These are phyloP conservation scores for Pseudocercospora crystallina DNA, from an alignment of 2,329 filamentous ascomycete genomes.

Conservation along the genomic window DNA sequence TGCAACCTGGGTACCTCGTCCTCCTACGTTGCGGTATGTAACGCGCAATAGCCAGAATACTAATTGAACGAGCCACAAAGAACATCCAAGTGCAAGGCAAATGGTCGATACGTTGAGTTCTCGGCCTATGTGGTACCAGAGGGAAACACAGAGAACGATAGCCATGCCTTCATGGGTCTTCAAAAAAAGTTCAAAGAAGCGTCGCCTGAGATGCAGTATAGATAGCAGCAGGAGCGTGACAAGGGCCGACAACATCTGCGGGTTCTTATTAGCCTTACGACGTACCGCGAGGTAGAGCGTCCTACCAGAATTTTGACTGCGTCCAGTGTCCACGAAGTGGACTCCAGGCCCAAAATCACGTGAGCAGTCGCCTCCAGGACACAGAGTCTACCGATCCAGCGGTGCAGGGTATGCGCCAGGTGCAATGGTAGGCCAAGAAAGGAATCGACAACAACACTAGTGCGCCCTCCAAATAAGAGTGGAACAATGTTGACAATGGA, in stretches of 20 bases:
- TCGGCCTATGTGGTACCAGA: not conserved
- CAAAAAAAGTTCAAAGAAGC: slow-evolving; percentile 12
- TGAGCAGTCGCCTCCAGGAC: no score
- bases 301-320: no score
- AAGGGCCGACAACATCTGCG: no score
- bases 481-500: slow-evolving; percentile 10
- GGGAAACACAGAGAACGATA: not conserved
- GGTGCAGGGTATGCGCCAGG: not conserved
- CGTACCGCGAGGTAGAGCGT: no score
- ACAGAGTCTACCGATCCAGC: slow-evolving; percentile 15
- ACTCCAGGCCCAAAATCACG: no score
- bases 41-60: not conserved
- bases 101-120: not conserved
- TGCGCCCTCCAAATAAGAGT: slow-evolving; percentile 6
- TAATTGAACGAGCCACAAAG: not conserved
- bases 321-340: no score
- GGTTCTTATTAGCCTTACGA: no score
- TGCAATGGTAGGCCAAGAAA: not conserved
- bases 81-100: not conserved
- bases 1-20: not conserved
- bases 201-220: slow-evolving; percentile 5
- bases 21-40: not conserved
- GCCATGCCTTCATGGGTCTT: slow-evolving; percentile 7
- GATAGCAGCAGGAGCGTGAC: slow-evolving; percentile 6
- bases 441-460: slow-evolving; percentile 1